phyloP scores from a whole-genome alignment of 768 basidiomycete species.

The Exidia glandulosa region DNA sequence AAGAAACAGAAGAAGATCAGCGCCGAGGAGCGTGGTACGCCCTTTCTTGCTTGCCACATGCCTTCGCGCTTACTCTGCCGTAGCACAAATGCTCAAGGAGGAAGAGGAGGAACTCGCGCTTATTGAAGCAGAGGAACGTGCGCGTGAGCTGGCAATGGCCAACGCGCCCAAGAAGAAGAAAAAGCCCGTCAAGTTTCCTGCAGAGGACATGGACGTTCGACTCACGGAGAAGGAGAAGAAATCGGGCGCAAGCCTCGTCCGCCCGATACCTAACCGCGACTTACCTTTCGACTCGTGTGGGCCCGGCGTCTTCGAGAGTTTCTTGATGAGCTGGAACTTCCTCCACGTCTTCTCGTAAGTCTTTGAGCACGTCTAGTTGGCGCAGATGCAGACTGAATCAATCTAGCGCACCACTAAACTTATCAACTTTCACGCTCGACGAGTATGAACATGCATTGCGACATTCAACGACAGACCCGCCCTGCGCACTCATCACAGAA shows the following conservation, averaged over 20 bases:
- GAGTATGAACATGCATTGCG: slow-evolving; percentile 83
- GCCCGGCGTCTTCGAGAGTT: slow-evolving; percentile 54
- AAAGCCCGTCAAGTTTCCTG: slow-evolving; percentile 84
- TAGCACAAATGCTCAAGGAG: slow-evolving; percentile 18
- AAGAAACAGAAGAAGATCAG: slow-evolving; percentile 75
- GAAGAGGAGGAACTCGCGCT: slow-evolving; percentile 63
- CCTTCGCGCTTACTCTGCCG: slow-evolving; percentile 3
- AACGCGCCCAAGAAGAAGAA: slow-evolving; percentile 67
- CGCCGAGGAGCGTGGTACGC: slow-evolving; percentile 61
- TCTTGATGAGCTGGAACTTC: slow-evolving; percentile 91
- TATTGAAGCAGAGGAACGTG: slow-evolving; percentile 53
- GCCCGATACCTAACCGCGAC: slow-evolving; percentile 47
- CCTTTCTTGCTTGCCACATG: neutral
- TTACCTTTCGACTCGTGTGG: slow-evolving; percentile 51
- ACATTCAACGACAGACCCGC: slow-evolving; percentile 56
- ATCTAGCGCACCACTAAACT: slow-evolving; percentile 70
- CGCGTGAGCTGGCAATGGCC: slow-evolving; percentile 56
- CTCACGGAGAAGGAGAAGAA: slow-evolving; percentile 75
- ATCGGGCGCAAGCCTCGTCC: slow-evolving; percentile 54
- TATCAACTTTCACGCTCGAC: slow-evolving; percentile 86
- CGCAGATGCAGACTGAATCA: neutral
- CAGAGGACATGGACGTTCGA: slow-evolving; percentile 80
- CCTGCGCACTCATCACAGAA: slow-evolving; percentile 74
- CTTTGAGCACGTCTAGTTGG: neutral
- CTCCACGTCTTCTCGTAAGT: slow-evolving; percentile 85